phyloP scores from a whole-genome alignment of 2,329 filamentous ascomycete genomes.

The Sporothrix mexicana region DNA sequence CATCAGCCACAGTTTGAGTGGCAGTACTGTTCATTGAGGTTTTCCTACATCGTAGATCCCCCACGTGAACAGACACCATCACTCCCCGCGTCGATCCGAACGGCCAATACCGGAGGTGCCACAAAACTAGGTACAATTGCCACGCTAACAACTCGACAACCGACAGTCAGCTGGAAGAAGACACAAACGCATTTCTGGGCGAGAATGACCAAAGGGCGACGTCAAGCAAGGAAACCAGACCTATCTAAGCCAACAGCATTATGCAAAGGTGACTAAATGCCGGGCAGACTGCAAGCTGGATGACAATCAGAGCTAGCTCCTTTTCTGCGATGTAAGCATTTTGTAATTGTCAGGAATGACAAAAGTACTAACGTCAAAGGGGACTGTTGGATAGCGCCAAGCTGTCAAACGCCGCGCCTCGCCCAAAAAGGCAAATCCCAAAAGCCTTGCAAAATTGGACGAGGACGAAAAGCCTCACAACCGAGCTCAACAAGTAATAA shows the following conservation, averaged over 20 bases:
- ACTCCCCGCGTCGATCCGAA: background rate
- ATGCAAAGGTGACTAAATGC: background rate
- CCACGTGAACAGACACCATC: conserved; percentile 11
- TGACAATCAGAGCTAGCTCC: background rate
- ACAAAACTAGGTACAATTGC: background rate
- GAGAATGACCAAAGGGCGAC: background rate
- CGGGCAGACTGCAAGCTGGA: background rate
- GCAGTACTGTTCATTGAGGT: background rate
- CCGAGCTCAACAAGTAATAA: background rate
- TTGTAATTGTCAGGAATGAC: conserved; percentile 10
- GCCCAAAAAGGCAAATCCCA: background rate
- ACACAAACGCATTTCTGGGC: background rate
- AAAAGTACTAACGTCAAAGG: background rate
- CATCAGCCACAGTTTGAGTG: conserved; percentile 7
- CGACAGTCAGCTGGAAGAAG: background rate
- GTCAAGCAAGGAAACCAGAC: background rate
- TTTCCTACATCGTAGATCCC: background rate
- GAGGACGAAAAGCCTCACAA: background rate
- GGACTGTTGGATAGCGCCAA: background rate
- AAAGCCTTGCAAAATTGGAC: background rate
- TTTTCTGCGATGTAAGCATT: background rate
- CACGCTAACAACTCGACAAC: background rate
- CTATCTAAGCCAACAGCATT: background rate
- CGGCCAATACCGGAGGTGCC: background rate
- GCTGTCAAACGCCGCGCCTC: background rate